phyloP scores from a whole-genome alignment of 139 green algal genomes.

The Micractinium sp. region DNA sequence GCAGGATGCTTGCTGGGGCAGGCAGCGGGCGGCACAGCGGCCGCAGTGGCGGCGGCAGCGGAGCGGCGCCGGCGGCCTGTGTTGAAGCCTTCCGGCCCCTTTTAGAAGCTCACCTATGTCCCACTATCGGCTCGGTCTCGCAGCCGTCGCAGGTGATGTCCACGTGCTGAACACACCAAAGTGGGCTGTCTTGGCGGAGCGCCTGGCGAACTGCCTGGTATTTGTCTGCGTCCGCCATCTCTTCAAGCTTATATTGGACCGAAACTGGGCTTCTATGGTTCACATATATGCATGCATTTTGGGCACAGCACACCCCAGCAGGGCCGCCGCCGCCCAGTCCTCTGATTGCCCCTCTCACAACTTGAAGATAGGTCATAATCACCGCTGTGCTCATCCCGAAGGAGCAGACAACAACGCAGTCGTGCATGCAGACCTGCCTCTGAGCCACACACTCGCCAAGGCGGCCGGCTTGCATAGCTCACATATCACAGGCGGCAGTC shows the following conservation, averaged over 20 bases:
- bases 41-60: neutral
- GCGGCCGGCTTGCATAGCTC: too few relatives aligned
- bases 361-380: neutral
- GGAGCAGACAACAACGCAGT: too few relatives aligned
- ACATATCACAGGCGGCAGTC: too few relatives aligned
- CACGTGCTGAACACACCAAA: conserved; percentile 39
- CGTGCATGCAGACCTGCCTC: too few relatives aligned
- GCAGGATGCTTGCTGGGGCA: neutral
- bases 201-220: neutral
- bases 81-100: too few relatives aligned
- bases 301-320: neutral
- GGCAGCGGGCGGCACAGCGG: neutral
- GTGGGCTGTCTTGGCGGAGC: neutral
- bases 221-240: neutral
- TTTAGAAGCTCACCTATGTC: neutral
- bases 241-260: neutral
- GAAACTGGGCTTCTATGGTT: neutral
- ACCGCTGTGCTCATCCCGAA: too few relatives aligned
- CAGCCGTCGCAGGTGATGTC: conserved; percentile 58
- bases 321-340: too few relatives aligned
- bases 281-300: neutral
- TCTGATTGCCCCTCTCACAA: too few relatives aligned
- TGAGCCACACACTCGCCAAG: too few relatives aligned
- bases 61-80: too few relatives aligned
- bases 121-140: conserved; percentile 45